These are phyloP conservation scores for Lithospermum erythrorhizon DNA, from an alignment of 257 asterid species.

Conservation along the genomic window DNA sequence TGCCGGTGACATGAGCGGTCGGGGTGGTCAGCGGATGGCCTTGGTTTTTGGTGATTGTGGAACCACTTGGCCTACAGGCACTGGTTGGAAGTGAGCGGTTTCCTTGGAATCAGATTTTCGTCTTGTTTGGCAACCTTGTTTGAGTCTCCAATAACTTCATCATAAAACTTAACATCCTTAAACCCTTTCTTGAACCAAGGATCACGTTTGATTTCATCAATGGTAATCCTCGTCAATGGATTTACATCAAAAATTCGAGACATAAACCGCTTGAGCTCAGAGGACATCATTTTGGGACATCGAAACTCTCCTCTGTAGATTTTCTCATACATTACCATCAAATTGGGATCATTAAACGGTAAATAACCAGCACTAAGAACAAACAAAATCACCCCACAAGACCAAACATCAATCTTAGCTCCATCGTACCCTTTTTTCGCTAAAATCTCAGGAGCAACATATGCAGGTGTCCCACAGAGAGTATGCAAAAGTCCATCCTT, in stretches of 20 bases:
- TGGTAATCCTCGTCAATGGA: conserved; percentile 54
- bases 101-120: conserved; percentile 16
- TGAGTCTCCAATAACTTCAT: conserved; percentile 7
- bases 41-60: too few relatives aligned
- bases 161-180: conserved; percentile 19
- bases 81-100: too few relatives aligned
- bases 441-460: conserved; percentile 90
- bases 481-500: conserved; percentile 69
- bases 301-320: conserved; percentile 77
- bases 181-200: conserved; percentile 74
- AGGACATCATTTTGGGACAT: conserved; percentile 81
- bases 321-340: conserved; percentile 36
- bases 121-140: conserved; percentile 23
- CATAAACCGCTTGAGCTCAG: conserved; percentile 58
- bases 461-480: conserved; percentile 93
- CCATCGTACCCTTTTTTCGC: conserved; percentile 82
- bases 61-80: too few relatives aligned
- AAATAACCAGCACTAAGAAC: conserved; percentile 44
- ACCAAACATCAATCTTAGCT: conserved; percentile 72
- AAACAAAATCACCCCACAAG: conserved; percentile 38
- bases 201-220: conserved; percentile 59
- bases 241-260: conserved; percentile 58
- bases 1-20: too few relatives aligned
- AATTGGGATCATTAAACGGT: conserved; percentile 56
- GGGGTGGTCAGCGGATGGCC: too few relatives aligned